These are phyloP conservation scores for Vanrija sp. DNA, from an alignment of 1,284 basidiomycete genomes.

Conservation along the genomic window DNA sequence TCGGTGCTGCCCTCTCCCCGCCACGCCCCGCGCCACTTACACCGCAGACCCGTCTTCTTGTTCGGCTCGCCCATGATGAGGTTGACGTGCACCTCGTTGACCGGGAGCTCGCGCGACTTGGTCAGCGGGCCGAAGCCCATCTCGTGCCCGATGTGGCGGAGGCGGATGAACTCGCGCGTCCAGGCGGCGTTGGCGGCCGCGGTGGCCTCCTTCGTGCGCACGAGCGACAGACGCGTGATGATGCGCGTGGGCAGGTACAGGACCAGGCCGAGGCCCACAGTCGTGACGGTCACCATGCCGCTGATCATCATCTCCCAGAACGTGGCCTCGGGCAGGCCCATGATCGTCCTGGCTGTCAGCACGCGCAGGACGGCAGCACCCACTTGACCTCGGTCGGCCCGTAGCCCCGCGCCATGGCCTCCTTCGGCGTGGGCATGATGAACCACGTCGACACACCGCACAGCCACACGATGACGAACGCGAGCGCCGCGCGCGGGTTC, in stretches of 20 bases:
- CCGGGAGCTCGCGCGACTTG: conserved; percentile 7
- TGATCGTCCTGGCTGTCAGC: conserved; percentile 5
- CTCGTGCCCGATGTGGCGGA: conserved; percentile 7
- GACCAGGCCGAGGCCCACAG: background rate
- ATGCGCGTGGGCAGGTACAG: conserved; percentile 6
- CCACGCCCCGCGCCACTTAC: background rate
- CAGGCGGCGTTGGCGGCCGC: background rate
- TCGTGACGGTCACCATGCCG: conserved; percentile 1
- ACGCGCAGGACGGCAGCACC: background rate
- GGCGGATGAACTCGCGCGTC: conserved; percentile 6
- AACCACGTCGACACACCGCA: conserved; percentile 1
- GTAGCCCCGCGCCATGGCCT: conserved; percentile 1
- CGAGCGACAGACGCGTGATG: conserved; percentile 13
- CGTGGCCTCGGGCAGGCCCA: conserved; percentile 7
- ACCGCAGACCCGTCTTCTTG: background rate
- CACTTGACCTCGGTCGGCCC: conserved; percentile 2
- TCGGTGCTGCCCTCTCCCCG: too few relatives aligned
- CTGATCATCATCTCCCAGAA: conserved; percentile 5
- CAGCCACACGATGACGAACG: conserved; percentile 2
- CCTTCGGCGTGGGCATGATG: conserved; percentile 5
- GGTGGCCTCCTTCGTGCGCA: conserved; percentile 2
- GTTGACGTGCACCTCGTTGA: conserved; percentile 2
- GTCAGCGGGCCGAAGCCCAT: background rate
- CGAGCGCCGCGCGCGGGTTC: conserved; percentile 8
- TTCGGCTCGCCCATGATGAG: conserved; percentile 3